Evolutionary conservation across 108 stramenopile genomes (phyloP), one percentile per base, ranked within the genome.

Genomic region (Skeletonema potamos): DNA sequence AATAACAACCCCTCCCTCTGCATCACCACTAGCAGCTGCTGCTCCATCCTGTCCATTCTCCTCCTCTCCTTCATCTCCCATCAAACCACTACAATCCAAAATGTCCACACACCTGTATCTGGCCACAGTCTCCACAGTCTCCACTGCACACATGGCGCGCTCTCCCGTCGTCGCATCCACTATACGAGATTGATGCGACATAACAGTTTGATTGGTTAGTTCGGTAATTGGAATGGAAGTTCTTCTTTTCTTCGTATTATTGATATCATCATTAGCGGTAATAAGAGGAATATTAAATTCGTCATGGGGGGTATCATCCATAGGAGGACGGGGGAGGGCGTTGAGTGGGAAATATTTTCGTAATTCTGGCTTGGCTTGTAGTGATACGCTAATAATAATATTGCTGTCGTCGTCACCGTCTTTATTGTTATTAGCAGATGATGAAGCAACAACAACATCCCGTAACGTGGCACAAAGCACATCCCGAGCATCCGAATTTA

Each of bases 401-500:
- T 20, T n/a, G 15, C 15, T 15, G 4, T 3, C 15, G 15, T 41
- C 15, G 15, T 41, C 3, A 46, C 3, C 4, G 27, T 5, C 29
- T 29, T n/a, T 9, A 51, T 8, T 51, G 22, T 22, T 15, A 4
- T 20, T 13, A 48, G 46, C 46, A n/a, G 20, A 2, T 20, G 15
- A 2, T n/a, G 20, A 3, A 48, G 12, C 7, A n/a, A 0, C 20
- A 48, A 1, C 2, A 12, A 48, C 46, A 48, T 48, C 46, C 20
- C 20, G 0, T 1, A 48, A 17, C 4, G 20, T 22, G 1, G 2
- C 1, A 20, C 18, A 20, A 3, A 84, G 39, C 10, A 84, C 46
- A 24, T 74, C 81, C 30, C 86, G 61, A 10, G 87, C 73, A 39
- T 77, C 89, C n/a, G 63, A 58, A 12, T 87, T 86, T 62, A 91